Evolutionary conservation across 2,329 filamentous ascomycete species (phyloP), one percentile per base, ranked within the genome.

Genomic region (Epichloe coenophiala): DNA sequence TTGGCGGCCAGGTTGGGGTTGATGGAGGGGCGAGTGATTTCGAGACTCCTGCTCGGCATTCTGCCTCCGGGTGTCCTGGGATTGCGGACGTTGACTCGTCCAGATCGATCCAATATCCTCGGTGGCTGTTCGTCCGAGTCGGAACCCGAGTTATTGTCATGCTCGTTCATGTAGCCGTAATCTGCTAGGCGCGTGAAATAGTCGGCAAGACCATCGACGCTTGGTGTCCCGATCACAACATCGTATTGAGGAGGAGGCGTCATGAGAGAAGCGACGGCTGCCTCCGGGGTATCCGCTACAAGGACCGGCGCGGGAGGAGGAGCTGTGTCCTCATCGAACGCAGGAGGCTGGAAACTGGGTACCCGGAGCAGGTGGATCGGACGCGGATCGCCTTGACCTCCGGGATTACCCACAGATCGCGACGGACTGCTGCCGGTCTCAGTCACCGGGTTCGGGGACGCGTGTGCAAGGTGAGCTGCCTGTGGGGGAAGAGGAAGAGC

Each of bases 161-260:
- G 57, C 15, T 63, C 65, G 12, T 64, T 45, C 43, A 9, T 60
- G 19, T 70, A 69, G 2, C 88, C 83, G 51, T 86, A 84, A 56
- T 88, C 78, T 0, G 86, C 86, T 39, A 95, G 69, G 1, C 90
- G 80, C 0, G 83, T 74, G 63, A 96, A 96, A 65, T 96, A 96
- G 60, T 95, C 90, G 1, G 88, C 86, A 45, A 95, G 66, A 0
- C 83, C 67, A 70, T 89, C 65, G 63, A 88, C 72, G 68, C 81
- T 74, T 23, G 79, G 71, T 53, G 77, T 79, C 15, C 84, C 86
- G 1, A 93, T 80, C 38, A 94, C 86, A 3, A 76, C 74, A 53
- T 91, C 86, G 63, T 96, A 95, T 51, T 85, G 81, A 1, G 90
- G 90, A 7, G 90, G 90, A 1, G 89, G 89, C 0, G 88, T 94